Percentiles rank a stretch among this genome's conserved stretches.
Conservation (phyloP, 257 asterid species). For the Datura wrightii region DNA sequence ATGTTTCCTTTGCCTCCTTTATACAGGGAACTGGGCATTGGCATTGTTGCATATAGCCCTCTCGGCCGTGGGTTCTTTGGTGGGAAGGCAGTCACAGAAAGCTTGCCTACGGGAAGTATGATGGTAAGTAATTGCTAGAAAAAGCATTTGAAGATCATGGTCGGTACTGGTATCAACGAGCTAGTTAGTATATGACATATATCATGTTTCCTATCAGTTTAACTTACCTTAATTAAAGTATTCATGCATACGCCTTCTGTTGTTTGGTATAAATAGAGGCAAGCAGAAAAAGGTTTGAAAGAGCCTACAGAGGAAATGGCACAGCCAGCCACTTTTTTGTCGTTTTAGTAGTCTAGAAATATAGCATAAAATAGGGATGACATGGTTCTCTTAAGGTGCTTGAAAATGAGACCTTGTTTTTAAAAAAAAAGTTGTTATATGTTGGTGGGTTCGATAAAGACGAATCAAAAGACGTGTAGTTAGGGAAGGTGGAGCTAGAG, state of each 20-base stretch:
- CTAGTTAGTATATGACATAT: neutral
- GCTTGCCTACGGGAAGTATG: slow-evolving; percentile 44
- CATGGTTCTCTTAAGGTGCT: neutral
- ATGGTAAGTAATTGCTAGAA: slow-evolving; percentile 45
- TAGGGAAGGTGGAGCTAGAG: too few relatives aligned
- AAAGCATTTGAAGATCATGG: neutral
- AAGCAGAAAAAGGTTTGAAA: neutral
- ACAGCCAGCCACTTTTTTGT: neutral
- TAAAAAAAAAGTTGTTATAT: neutral
- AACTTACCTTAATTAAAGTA: neutral
- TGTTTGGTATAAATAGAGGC: neutral
- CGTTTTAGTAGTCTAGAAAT: neutral
- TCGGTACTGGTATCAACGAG: neutral
- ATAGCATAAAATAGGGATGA: neutral
- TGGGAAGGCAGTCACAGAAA: slow-evolving; percentile 56
- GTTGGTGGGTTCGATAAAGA: neutral
- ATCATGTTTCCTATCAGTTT: neutral
- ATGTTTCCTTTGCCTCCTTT: neutral
- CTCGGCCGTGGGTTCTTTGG: slow-evolving; percentile 63
- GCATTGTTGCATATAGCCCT: slow-evolving; percentile 63
- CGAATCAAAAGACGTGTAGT: neutral
- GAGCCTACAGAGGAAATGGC: neutral
- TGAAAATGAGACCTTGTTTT: neutral
- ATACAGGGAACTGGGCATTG: slow-evolving; percentile 59
- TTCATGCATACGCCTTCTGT: neutral